Evolutionary conservation across 1,139 yeast genomes (phyloP), one percentile per base, ranked within the genome.

Genomic region (Cylindricascospora bacillispora): DNA sequence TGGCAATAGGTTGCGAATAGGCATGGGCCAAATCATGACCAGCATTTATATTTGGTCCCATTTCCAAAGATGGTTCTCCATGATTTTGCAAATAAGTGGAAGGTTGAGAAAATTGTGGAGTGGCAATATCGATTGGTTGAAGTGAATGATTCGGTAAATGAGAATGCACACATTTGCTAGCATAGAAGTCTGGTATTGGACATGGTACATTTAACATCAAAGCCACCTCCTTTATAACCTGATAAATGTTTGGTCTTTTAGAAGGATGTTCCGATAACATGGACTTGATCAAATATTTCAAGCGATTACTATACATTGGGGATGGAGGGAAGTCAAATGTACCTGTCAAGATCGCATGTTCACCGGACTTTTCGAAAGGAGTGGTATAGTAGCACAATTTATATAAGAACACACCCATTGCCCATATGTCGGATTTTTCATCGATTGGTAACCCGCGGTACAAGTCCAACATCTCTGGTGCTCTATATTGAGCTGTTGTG

Each of bases 401-500:
- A 57, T 76, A 80, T 16, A 79, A 57, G 40, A 79, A 77, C 20
- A 81, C 78, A 9, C 93, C 93, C 24, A 80, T 54, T 0, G 92
- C 93, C 93, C 93, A 80, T 22, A 79, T 73, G 53, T 80, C 93
- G 2, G 81, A 67, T 52, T 76, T 77, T 41, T 77, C 81, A 50
- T 79, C 82, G 22, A 80, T 73, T 4, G 86, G 76, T 30, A 66
- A 58, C 2, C 77, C 73, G 33, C 75, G 59, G 43, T 71, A 70
- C 27, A 79, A 60, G 46, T 79, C 89, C 26, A 80, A 63, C 89
- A 80, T 79, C 50, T 80, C 93, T 1, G 93, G 93, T 1, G 83
- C 62, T 35, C 93, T 59, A 43, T 80, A 80, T 49, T 80, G 93
- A 1, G 89, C 89, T 0, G 93, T 80, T 1, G 93, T 80, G 44